Evolutionary conservation across 495 filamentous ascomycete species (phyloP), one percentile per base, ranked within the genome.

Genomic region (Neurospora discreta): DNA sequence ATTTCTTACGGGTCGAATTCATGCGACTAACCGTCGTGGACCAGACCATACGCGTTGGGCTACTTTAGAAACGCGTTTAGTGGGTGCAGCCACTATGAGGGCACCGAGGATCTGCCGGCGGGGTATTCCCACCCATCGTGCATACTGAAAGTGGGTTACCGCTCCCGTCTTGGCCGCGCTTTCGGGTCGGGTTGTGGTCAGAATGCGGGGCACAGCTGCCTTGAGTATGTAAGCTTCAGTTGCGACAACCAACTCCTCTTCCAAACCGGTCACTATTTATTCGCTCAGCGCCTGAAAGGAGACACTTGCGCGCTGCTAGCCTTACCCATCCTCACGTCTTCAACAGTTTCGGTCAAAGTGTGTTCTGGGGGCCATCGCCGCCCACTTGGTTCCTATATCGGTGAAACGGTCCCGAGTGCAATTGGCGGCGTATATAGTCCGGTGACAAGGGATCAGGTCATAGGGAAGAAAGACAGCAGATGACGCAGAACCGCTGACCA

Each of bases 401-500:
- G 52, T 33, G 52, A 65, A 65, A 15, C 52, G 52, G 26, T 65
- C 52, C 52, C 3, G 52, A 60, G 26, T 65, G 52, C 52, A 65
- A 15, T 18, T 65, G 52, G 52, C 52, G 52, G 52, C 70, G 15
- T 26, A 15, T 38, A 20, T 65, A 38, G 68, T 73, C 71, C 71
- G 42, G 68, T 73, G 71, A 73, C 71, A 65, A 65, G 52, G 40
- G 39, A 70, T 70, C 69, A 10, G 71, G 68, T 65, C 68, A 69
- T 52, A 65, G n/a, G 15, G 36, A 71, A 43, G 23, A 60, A 71
- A 43, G 23, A 60, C 60, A 73, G 18, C 33, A 43, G n/a, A 70
- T 70, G 71, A 72, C 71, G 44, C 68, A 70, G 68, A 70, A 60
- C 43, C 16, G 68, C 71, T 73, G 71, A 73, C 68, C 38, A 36